phyloP scores from a whole-genome alignment of 257 asterid species.

The Parsonsia alboflavescens region DNA sequence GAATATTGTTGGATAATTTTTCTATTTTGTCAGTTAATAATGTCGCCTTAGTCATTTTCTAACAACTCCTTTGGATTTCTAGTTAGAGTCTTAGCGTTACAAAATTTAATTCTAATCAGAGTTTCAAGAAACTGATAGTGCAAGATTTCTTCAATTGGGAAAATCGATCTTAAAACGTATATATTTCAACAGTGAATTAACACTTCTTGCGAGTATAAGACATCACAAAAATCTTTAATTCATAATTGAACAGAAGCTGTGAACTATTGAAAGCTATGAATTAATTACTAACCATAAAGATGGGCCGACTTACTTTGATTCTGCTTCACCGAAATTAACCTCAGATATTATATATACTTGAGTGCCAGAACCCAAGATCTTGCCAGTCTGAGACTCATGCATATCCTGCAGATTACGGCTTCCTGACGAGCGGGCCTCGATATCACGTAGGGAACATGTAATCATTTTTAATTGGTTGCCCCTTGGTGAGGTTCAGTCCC shows the following conservation, averaged over 20 bases:
- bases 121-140: not conserved
- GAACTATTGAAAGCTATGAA: not conserved
- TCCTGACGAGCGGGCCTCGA: too few relatives aligned
- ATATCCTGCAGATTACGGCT: not conserved
- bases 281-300: conserved; percentile 2
- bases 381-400: not conserved
- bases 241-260: not conserved
- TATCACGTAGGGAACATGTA: too few relatives aligned
- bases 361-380: not conserved
- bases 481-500: conserved; percentile 21
- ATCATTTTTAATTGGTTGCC: not conserved
- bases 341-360: not conserved
- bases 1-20: not conserved
- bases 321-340: not conserved
- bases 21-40: not conserved
- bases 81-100: not conserved
- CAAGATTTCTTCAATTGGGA: not conserved
- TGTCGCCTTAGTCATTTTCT: not conserved
- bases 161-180: not conserved
- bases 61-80: not conserved
- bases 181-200: not conserved
- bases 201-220: not conserved
- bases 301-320: not conserved
- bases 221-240: too few relatives aligned
- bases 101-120: not conserved